Percentiles rank a stretch among this genome's conserved stretches.
phyloP scores from a whole-genome alignment of 73 alveolate species.

The Paramecium primaurelia region DNA sequence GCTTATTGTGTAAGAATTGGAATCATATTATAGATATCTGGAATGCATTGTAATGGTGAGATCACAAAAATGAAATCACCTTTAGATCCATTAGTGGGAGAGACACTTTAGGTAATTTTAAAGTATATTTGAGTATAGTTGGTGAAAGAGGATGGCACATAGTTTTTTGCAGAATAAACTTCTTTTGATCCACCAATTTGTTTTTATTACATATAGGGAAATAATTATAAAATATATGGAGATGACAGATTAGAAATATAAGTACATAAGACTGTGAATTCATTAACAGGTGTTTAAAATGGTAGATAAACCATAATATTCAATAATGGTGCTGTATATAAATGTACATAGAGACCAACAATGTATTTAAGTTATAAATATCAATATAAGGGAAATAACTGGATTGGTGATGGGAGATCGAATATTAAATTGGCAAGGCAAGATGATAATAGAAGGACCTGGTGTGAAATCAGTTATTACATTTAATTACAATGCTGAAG shows the following conservation, averaged over 20 bases:
- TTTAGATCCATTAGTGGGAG: slow-evolving; percentile 19
- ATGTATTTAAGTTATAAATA: not conserved
- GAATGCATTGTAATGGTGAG: not conserved
- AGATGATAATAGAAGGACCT: not conserved
- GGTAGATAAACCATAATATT: not conserved
- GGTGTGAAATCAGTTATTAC: not conserved
- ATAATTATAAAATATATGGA: slow-evolving; percentile 17
- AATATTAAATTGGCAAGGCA: not conserved
- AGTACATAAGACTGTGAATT: slow-evolving; percentile 7
- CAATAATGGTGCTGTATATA: not conserved
- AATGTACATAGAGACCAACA: not conserved
- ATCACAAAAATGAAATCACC: slow-evolving; percentile 15
- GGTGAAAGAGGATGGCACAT: not conserved
- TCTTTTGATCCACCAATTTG: slow-evolving; percentile 27
- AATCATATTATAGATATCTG: not conserved
- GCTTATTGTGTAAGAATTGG: not conserved
- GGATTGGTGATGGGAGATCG: slow-evolving; percentile 31
- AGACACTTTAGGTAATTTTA: not conserved
- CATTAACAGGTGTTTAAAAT: not conserved
- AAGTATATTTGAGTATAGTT: not conserved
- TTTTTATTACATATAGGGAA: not conserved
- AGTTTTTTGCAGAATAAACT: slow-evolving; percentile 1
- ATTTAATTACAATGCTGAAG: slow-evolving; percentile 21
- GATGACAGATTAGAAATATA: not conserved
- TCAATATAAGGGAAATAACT: not conserved